Evolutionary conservation across 257 asterid genomes (phyloP), one percentile per base, ranked within the genome.

Genomic region (Solanum pinnatisectum): DNA sequence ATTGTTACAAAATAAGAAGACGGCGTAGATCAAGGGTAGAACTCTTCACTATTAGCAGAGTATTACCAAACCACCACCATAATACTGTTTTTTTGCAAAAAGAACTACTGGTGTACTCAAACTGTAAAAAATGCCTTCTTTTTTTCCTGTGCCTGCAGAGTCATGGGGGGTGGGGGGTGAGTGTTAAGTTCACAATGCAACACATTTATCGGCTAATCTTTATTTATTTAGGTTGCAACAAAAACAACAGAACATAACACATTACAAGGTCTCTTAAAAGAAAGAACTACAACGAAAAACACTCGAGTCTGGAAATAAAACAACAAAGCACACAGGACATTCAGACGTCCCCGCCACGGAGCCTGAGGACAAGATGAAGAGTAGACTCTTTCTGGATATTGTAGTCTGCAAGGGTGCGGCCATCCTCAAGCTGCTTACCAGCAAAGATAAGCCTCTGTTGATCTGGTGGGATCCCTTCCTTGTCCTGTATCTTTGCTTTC

Each of bases 401-500:
- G 60, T 77, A 77, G 60, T 77, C 84, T 77, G 84, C 84, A n/a
- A 77, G 60, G n/a, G 60, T 77, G 60, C 84, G 60, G 1, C 84
- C 84, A 77, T 77, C 84, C 36, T 77, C 84, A n/a, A 77, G 84
- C 37, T 77, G 84, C 63, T 77, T 77, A n/a, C 84, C 60, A 13
- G 63, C 84, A 14, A 77, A 77, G n/a, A 77, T 77, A 3, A 77
- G 60, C 60, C 84, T 77, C 84, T n/a, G 84, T 16, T 77, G 84
- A 40, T 77, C 84, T n/a, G 84, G 84, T 40, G 84, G 84, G 2
- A 77, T 77, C 36, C 84, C 84, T n/a, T 77, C 84, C 84, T 77
- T 77, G 2, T 77, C 84, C 36, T 77, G 84, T 40, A 77, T 77
- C 84, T 40, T 77, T 40, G 84, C 84, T 44, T 77, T 77, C 14